phyloP scores from a whole-genome alignment of 768 basidiomycete species.

The Tylopilus subfusipes region DNA sequence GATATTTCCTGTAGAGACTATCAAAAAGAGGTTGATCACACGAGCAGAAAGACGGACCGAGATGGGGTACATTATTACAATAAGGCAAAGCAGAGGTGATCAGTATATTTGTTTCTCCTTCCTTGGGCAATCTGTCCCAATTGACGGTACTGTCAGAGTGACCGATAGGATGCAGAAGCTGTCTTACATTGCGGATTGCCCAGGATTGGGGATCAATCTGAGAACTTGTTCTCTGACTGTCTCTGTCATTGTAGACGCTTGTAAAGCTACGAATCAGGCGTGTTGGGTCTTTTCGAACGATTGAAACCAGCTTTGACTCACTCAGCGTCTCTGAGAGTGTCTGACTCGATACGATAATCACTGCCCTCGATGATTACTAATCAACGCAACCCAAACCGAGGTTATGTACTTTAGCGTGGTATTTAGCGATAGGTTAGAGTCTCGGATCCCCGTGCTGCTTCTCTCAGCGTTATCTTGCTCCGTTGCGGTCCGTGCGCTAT shows the following conservation, averaged over 20 bases:
- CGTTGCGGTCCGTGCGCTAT: neutral
- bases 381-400: neutral
- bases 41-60: constrained; percentile 50
- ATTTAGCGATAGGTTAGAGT: neutral
- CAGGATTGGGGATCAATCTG: constrained; percentile 51
- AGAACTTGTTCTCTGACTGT: constrained; percentile 53
- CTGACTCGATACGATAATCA: neutral
- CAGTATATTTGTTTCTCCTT: constrained; percentile 83
- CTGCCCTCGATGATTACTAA: constrained; percentile 12
- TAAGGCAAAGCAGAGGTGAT: constrained; percentile 96
- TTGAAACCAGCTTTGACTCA: constrained; percentile 8
- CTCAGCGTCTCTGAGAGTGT: neutral
- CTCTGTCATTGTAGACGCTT: constrained; percentile 41
- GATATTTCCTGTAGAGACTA: constrained; percentile 59
- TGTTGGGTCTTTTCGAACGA: constrained; percentile 2
- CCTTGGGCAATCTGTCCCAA: constrained; percentile 60
- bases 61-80: constrained; percentile 96
- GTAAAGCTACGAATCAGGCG: neutral
- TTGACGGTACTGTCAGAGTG: neutral
- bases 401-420: neutral
- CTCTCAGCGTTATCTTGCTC: neutral
- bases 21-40: constrained; percentile 8
- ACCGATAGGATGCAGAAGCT: neutral
- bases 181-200: constrained; percentile 46
- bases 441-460: neutral